phyloP scores from a whole-genome alignment of 2,329 filamentous ascomycete genomes.

The Ophiognomonia clavigignenti-juglandacearum region DNA sequence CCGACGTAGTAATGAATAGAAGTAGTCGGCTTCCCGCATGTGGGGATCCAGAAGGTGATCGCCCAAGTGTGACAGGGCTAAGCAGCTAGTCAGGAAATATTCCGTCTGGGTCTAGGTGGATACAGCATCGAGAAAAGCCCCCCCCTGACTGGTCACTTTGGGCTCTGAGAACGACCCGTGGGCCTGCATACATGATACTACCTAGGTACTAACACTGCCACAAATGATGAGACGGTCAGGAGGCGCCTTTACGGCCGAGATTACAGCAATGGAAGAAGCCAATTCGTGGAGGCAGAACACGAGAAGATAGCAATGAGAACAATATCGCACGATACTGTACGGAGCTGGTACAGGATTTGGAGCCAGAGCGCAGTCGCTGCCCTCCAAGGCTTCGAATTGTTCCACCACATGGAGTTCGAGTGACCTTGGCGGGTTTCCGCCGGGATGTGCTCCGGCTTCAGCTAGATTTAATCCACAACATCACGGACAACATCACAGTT shows the following conservation, averaged over 20 bases:
- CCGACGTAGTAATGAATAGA: conserved; percentile 6
- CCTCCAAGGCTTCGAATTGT: conserved; percentile 5
- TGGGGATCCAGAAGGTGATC: conserved; percentile 7
- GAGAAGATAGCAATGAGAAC: no score
- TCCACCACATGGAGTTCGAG: conserved; percentile 16
- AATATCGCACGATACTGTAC: no score
- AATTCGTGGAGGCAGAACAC: background rate
- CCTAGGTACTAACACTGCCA: background rate
- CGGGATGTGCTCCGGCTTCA: background rate
- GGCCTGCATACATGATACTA: conserved; percentile 1
- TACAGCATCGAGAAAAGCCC: no score
- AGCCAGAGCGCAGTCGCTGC: background rate
- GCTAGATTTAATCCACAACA: background rate
- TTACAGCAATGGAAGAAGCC: background rate
- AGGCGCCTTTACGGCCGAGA: background rate
- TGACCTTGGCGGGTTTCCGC: background rate
- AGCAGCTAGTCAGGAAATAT: conserved; percentile 17
- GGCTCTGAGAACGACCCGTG: background rate
- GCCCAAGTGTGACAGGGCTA: conserved; percentile 9
- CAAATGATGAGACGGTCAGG: background rate
- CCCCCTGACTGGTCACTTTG: no score
- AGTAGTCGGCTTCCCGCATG: conserved; percentile 15
- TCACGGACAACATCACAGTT: background rate
- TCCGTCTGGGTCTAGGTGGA: conserved; percentile 8
- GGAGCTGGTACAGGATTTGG: background rate